Evolutionary conservation across 2,329 filamentous ascomycete species (phyloP).

Genomic region (Plectosphaerella plurivora): DNA sequence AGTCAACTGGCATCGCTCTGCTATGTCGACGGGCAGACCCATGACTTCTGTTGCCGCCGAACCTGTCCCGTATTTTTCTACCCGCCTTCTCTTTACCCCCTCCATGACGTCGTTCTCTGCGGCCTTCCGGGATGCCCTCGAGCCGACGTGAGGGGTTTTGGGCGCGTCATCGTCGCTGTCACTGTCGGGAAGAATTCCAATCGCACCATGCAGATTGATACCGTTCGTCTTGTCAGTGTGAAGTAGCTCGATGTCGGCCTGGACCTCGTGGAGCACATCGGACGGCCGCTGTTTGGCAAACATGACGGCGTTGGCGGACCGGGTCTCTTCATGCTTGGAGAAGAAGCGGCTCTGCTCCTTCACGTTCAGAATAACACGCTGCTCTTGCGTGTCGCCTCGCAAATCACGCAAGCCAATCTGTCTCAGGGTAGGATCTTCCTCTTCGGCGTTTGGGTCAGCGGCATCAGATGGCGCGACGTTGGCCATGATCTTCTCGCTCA

Average conservation of each 20-base stretch:
- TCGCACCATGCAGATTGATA: slow-evolving; percentile 56
- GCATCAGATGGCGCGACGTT: slow-evolving; percentile 76
- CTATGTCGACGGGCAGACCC: slow-evolving; percentile 50
- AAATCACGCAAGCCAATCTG: slow-evolving; percentile 78
- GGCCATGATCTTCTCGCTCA: slow-evolving; percentile 91
- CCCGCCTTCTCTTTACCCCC: slow-evolving; percentile 57
- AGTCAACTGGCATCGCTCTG: slow-evolving; percentile 60
- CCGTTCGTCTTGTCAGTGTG: slow-evolving; percentile 43
- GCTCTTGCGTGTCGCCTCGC: slow-evolving; percentile 66
- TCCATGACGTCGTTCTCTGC: slow-evolving; percentile 64
- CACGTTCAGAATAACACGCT: slow-evolving; percentile 79
- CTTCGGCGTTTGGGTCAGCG: slow-evolving; percentile 55
- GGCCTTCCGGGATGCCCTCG: slow-evolving; percentile 58
- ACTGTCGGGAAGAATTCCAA: slow-evolving; percentile 67
- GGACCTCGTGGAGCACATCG: slow-evolving; percentile 62
- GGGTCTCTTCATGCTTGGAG: slow-evolving; percentile 49
- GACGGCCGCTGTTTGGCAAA: slow-evolving; percentile 68
- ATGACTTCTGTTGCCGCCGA: slow-evolving; percentile 7
- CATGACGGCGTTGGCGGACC: slow-evolving; percentile 38
- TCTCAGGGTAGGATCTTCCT: slow-evolving; percentile 68
- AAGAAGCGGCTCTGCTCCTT: slow-evolving; percentile 85
- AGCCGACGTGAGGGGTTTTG: slow-evolving; percentile 59
- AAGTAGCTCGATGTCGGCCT: slow-evolving; percentile 54
- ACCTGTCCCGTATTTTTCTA: slow-evolving; percentile 52
- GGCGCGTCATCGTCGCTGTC: slow-evolving; percentile 61